phyloP scores from a whole-genome alignment of 371 early-diverging fungal genomes.

The Smittium culicis region DNA sequence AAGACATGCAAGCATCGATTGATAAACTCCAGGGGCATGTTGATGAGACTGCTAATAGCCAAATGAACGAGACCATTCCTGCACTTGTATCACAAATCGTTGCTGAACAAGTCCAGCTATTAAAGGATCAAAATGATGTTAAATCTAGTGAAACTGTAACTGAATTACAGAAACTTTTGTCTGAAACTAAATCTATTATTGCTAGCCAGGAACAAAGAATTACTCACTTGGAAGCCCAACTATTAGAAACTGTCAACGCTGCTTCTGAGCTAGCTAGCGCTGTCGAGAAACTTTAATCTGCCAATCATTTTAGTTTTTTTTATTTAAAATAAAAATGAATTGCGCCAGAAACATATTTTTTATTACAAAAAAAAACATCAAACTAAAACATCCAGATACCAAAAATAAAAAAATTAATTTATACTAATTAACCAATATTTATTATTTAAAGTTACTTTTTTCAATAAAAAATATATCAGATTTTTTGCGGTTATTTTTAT shows the following conservation, averaged over 20 bases:
- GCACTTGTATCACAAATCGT: background rate
- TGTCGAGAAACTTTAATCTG: slow-evolving; percentile 1
- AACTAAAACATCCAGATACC: no score
- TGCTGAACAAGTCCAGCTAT: background rate
- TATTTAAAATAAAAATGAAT: no score
- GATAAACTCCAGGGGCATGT: background rate
- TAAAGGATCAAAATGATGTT: background rate
- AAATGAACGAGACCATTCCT: background rate
- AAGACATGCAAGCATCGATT: background rate
- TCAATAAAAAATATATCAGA: no score
- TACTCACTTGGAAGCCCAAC: background rate
- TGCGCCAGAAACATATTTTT: no score
- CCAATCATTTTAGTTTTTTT: no score
- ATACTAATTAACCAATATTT: no score
- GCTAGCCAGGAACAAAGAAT: background rate
- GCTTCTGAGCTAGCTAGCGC: background rate
- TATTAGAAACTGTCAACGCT: background rate
- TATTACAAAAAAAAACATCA: no score
- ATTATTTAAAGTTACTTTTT: no score
- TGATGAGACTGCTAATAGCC: background rate
- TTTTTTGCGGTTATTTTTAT: no score
- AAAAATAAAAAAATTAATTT: no score
- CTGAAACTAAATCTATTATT: background rate
- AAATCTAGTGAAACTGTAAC: background rate
- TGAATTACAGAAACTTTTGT: background rate